phyloP scores from a whole-genome alignment of 163 green algal species.

The Trebouxia gelatinosa region DNA sequence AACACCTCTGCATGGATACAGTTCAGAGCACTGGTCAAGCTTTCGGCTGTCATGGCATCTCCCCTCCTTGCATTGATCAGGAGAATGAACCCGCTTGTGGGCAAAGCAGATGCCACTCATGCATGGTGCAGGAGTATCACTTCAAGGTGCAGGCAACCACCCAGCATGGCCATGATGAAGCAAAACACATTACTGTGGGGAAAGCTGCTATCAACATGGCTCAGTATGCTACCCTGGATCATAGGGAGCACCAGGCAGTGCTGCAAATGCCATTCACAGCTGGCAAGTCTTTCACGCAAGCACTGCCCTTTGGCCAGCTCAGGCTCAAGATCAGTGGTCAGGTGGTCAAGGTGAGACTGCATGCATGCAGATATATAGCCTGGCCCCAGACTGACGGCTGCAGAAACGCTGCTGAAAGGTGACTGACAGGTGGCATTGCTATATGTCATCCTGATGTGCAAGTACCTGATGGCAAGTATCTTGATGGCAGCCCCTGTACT shows the following conservation, averaged over 20 bases:
- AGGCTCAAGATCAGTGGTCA: conserved; percentile 20
- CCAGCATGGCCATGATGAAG: conserved; percentile 1
- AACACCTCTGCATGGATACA: too few species aligned
- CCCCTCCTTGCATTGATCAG: too few species aligned
- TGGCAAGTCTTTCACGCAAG: conserved; percentile 13
- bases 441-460: too few species aligned
- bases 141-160: conserved; percentile 29
- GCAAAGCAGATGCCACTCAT: too few species aligned
- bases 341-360: conserved; percentile 3
- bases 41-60: too few species aligned
- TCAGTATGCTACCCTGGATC: not conserved
- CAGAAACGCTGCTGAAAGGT: not conserved
- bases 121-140: conserved; percentile 29
- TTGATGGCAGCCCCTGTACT: too few species aligned
- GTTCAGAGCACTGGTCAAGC: too few species aligned
- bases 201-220: conserved; percentile 23
- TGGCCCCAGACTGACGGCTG: not conserved
- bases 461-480: too few species aligned
- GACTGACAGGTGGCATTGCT: not conserved
- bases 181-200: not conserved
- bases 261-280: conserved; percentile 24
- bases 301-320: conserved; percentile 24
- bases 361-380: not conserved
- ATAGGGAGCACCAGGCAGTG: conserved; percentile 15
- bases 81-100: too few species aligned